Conservation (phyloP, 768 basidiomycete genomes). For the Lentinula sp. region DNA sequence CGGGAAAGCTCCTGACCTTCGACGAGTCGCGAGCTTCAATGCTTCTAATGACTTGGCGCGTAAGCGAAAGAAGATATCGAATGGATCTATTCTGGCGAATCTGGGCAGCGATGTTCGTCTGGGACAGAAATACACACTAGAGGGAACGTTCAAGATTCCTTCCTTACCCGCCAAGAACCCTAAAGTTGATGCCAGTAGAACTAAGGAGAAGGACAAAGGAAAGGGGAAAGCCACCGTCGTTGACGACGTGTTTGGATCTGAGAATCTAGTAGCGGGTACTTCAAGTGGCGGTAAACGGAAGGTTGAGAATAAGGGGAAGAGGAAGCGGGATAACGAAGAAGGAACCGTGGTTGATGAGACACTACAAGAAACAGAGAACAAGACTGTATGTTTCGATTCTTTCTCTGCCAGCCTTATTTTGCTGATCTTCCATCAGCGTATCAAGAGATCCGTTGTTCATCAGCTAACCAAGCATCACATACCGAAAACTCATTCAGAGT, state of each 20-base stretch:
- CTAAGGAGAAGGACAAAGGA: constrained; percentile 17
- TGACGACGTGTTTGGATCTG: constrained; percentile 24
- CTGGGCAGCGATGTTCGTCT: constrained; percentile 28
- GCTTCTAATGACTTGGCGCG: constrained; percentile 4
- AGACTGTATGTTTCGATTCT: constrained; percentile 36
- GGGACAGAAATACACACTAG: neutral
- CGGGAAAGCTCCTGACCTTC: constrained; percentile 2
- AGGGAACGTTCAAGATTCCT: constrained; percentile 39
- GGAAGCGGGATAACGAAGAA: constrained; percentile 18
- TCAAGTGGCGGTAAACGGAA: constrained; percentile 7
- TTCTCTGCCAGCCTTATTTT: neutral
- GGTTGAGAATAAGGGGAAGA: constrained; percentile 22
- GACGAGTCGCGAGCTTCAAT: neutral
- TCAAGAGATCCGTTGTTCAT: constrained; percentile 37
- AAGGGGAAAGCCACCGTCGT: constrained; percentile 33
- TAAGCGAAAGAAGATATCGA: constrained; percentile 28
- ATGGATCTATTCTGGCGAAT: constrained; percentile 21
- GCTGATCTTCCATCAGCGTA: constrained; percentile 23
- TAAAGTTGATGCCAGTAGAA: constrained; percentile 14
- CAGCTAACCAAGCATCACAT: constrained; percentile 32
- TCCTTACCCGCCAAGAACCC: constrained; percentile 27
- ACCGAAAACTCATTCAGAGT: constrained; percentile 41
- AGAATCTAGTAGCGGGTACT: neutral
- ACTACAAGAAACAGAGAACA: constrained; percentile 52
- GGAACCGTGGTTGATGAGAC: constrained; percentile 15